Evolutionary conservation across 345 rosid species (phyloP), one percentile per base, ranked within the genome.

Genomic region (Populus pruinosa): DNA sequence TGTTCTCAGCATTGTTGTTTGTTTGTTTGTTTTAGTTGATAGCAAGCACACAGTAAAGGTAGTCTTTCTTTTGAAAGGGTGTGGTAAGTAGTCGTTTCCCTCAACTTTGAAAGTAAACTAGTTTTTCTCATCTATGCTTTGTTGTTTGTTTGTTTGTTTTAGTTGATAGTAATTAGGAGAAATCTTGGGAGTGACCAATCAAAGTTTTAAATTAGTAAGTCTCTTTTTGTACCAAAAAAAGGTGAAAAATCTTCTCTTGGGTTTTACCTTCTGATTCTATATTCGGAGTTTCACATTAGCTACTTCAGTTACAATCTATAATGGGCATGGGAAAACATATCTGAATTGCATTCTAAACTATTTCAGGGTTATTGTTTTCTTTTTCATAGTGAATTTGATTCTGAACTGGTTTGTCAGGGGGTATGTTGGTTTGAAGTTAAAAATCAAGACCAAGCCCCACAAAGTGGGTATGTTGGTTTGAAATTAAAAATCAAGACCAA

Each of bases 321-420:
- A 64, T 66, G 12, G 49, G 11, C 25, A 72, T 56, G 72, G 31
- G 67, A 77, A 83, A 41, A 17, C 20, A 59, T 72, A 17, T 75
- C 67, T 80, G 77, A 79, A 66, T 72, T 78, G 23, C 72, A 64
- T 83, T 74, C 55, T 76, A 14, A 78, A 75, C 72, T 78, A 43
- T 79, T 81, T 82, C 71, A 56, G 79, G 81, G 78, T 56, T 82
- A 70, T 49, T 86, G 70, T 71, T 71, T 82, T 61, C 39, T 66
- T 79, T 80, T 88, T 75, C 83, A 35, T 84, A 44, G 92, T 80
- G 75, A 80, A 83, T 90, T 89, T 79, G 87, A 86, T 73, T 85
- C 88, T 91, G 87, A 82, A 89, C 84, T 93, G 93, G 91, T 88
- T 94, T 91, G 90, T 89, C 98, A 93, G 97, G 98, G 97, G 93